Conservation (phyloP, 1,139 yeast species). For the Debaryomycetaceae sp. region DNA sequence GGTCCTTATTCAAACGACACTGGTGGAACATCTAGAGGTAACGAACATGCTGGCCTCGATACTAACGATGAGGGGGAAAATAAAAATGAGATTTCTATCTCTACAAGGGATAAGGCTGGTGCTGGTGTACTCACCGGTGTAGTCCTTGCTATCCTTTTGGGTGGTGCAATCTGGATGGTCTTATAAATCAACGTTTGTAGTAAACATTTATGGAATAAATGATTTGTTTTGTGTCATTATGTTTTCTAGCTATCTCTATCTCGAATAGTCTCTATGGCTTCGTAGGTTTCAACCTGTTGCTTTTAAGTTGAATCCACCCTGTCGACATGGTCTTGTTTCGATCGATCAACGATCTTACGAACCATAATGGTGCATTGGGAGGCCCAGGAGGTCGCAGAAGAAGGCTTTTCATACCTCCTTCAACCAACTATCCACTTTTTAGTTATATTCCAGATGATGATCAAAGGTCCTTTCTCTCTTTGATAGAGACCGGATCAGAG, state of each 20-base stretch:
- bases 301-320: too few relatives aligned
- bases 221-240: too few relatives aligned
- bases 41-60: conserved; percentile 46
- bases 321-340: conserved; percentile 40
- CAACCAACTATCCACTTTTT: conserved; percentile 65
- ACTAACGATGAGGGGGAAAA: conserved; percentile 21
- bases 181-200: conserved; percentile 16
- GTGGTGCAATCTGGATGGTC: conserved; percentile 46
- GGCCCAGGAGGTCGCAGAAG: conserved; percentile 39
- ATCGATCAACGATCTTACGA: conserved; percentile 40
- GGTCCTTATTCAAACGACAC: conserved; percentile 35
- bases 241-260: too few relatives aligned
- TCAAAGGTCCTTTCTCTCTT: conserved; percentile 59
- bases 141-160: conserved; percentile 33
- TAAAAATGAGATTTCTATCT: conserved; percentile 25
- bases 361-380: conserved; percentile 34
- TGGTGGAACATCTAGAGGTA: conserved; percentile 46
- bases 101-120: conserved; percentile 44
- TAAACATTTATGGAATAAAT: too few relatives aligned
- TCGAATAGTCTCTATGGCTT: too few relatives aligned
- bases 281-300: too few relatives aligned
- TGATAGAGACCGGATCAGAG: conserved; percentile 40
- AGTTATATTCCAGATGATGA: conserved; percentile 60
- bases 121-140: conserved; percentile 47
- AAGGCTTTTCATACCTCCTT: conserved; percentile 62